Evolutionary conservation across 306 rosid genomes (phyloP), one percentile per base, ranked within the genome.

Genomic region (Rosa multiflora): DNA sequence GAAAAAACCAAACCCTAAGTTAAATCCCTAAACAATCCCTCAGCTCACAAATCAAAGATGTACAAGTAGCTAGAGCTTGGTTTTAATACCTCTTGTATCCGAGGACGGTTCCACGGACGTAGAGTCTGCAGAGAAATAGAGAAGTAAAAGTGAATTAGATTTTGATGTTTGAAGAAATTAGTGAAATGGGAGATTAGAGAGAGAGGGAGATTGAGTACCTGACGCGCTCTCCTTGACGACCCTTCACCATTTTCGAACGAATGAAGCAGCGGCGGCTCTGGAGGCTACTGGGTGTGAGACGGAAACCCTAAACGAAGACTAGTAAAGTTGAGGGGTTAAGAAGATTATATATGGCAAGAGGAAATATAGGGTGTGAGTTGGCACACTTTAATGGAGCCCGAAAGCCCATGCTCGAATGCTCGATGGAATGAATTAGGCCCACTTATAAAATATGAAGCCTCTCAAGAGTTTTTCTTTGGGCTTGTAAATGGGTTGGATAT

Each of bases 141-240:
- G 3, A 63, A 32, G 37, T 32, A 2, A 32, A 15, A 42, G 76
- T n/a, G 56, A 3, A 21, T 46, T 4, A 64, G 52, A 67, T 1
- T 44, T 47, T 4, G 14, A 12, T 39, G 14, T 21, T 26, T 67
- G 26, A 51, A 56, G 8, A 49, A n/a, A 62, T 47, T 26, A 23
- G 26, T 5, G 35, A 39, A 8, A 21, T 44, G 35, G 63, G 46
- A 10, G 12, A n/a, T n/a, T 3, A 2, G 14, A 44, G 40, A 2
- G 6, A 72, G 56, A 2, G 1, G 1, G 48, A 72, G 26, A 29
- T 12, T 10, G 26, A 2, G 23, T 51, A 92, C 97, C 95, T 90
- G 63, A 90, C 83, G 44, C 97, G 88, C 74, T 92, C 97, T 85
- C 97, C 97, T 72, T 90, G 87, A 51, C 95, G 91, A 10, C 91